phyloP scores from a whole-genome alignment of 2,329 filamentous ascomycete genomes.

The Colletotrichum lupini region DNA sequence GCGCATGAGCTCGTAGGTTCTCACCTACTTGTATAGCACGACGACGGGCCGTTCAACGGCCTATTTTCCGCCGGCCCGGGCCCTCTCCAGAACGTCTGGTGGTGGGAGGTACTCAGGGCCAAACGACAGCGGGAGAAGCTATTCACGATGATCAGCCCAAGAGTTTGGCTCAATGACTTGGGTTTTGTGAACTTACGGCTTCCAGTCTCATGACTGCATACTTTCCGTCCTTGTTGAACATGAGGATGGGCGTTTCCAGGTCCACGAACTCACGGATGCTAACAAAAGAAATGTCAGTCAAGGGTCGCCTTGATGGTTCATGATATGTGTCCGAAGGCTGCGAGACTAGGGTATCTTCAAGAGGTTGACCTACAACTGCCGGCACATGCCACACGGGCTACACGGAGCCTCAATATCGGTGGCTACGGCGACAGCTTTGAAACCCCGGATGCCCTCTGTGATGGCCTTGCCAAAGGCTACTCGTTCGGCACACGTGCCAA shows the following conservation, averaged over 20 bases:
- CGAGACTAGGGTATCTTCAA: not conserved
- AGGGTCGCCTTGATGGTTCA: not conserved
- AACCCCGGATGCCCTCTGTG: constrained; percentile 64
- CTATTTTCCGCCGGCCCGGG: constrained; percentile 3
- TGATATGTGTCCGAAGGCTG: not conserved
- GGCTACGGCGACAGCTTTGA: constrained; percentile 86
- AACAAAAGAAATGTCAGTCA: constrained; percentile 21
- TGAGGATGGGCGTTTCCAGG: constrained; percentile 80
- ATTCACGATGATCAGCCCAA: not conserved
- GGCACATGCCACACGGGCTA: constrained; percentile 94
- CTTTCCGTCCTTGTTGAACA: constrained; percentile 88
- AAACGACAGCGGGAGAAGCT: constrained; percentile 77
- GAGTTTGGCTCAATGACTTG: not conserved
- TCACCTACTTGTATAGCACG: too few relatives aligned
- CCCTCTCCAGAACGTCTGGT: constrained; percentile 41
- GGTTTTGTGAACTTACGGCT: constrained; percentile 58
- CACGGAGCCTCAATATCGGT: constrained; percentile 79
- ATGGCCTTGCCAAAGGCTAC: constrained; percentile 89
- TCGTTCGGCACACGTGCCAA: constrained; percentile 94
- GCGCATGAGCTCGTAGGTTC: not conserved
- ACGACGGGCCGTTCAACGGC: not conserved
- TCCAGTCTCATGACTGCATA: constrained; percentile 77
- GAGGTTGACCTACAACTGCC: constrained; percentile 78
- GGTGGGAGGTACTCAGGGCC: constrained; percentile 69
- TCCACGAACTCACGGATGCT: constrained; percentile 83